Conservation (phyloP, 352 stramenopile species). For the Phytophthora capsici region DNA sequence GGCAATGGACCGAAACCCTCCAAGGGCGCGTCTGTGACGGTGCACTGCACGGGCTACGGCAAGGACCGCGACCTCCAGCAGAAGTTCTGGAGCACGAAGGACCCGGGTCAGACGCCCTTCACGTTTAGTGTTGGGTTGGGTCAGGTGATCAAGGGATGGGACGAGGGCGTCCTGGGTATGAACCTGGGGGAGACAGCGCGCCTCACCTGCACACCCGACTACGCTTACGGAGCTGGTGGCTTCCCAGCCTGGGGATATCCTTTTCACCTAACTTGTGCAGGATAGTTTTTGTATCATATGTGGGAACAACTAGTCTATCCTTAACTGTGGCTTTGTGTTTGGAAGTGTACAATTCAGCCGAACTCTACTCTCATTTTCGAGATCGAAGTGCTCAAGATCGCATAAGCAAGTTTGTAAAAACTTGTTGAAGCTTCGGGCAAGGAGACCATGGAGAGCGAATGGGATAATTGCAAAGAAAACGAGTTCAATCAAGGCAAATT, state of each 20-base stretch:
- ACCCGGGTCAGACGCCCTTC: constrained; percentile 94
- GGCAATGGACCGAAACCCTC: constrained; percentile 62
- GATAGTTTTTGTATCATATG: not conserved
- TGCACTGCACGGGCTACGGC: constrained; percentile 86
- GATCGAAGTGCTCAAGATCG: constrained; percentile 91
- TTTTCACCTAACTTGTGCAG: constrained; percentile 29
- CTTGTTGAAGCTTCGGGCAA: constrained; percentile 1
- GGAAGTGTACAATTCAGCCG: constrained; percentile 87
- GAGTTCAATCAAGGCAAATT: not conserved
- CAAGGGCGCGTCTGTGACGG: constrained; percentile 72
- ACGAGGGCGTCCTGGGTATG: constrained; percentile 91
- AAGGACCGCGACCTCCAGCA: constrained; percentile 68
- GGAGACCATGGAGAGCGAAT: not conserved
- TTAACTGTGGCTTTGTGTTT: constrained; percentile 39
- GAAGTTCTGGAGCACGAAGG: constrained; percentile 98
- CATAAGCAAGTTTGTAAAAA: constrained; percentile 28
- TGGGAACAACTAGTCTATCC: no score
- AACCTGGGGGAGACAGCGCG: constrained; percentile 90
- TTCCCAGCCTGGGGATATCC: constrained; percentile 95
- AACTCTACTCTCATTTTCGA: constrained; percentile 93
- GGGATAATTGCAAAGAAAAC: not conserved
- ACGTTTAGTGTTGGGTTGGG: constrained; percentile 93
- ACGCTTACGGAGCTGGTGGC: constrained; percentile 93
- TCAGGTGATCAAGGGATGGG: constrained; percentile 96
- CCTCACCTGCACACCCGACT: constrained; percentile 94